Base-by-base conservation (phyloP, 208 protist species). In the Porcisia hertigi region DNA sequence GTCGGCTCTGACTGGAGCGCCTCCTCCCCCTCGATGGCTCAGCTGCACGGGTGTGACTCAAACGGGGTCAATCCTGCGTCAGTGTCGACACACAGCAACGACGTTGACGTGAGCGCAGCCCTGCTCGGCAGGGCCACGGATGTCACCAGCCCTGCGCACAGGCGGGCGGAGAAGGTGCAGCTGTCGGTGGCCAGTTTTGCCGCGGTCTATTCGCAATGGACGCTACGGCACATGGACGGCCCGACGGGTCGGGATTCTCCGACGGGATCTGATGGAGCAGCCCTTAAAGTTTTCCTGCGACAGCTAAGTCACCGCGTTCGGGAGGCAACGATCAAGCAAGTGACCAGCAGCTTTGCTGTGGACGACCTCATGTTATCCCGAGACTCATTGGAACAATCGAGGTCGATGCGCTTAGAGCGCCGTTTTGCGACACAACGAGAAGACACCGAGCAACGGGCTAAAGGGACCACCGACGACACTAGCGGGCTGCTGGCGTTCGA, bases 171-270 rank as follows among this genome's bases (percentile, higher is more conserved):
- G 57, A 86, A 84, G 70, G 73, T 87, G 62, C 53, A 72, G 52
- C 60, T 76, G 57, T 91, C 87, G 6, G 73, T 84, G 0, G 87
- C 84, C 34, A 88, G 87, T 66, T 91, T 91, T 54, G 83, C 79
- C 3, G 84, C 84, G 20, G 87, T 91, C 1, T 88, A 91, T 67
- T 83, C 76, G 57, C 78, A 83, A 60, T 90, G 83, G 82, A 82
- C 77, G 30, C 73, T 79, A 41, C 76, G 72, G 30, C 80, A 82
- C 53, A 30, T 83, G 41, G 77, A 77, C 62, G 67, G 70, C 0
- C 71, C 59, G 8, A 73, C 60, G 25, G 67, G 70, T 30, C 47
- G 72, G 12, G 57, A 60, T 39, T 25, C 70, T 53, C 11, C 64
- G 45, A 25, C 52, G n/a, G 63, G 34, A 62, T 23, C 3, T 18